Evolutionary conservation across 306 rosid genomes (phyloP), one percentile per base, ranked within the genome.

Genomic region (Medicago arabica): DNA sequence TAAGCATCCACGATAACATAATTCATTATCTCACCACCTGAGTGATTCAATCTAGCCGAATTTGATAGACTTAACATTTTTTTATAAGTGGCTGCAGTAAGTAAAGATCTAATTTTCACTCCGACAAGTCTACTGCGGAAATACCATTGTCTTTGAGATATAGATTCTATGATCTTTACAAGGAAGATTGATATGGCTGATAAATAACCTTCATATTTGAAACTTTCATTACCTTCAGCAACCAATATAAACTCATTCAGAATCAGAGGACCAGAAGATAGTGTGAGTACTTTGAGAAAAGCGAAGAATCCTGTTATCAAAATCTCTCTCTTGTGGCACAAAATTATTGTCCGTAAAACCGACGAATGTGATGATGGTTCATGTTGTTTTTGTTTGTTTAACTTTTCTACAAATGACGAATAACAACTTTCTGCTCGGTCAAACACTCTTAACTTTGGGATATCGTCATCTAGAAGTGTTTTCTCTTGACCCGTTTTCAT

Each of bases 221-320:
- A 92, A 69, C 87, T 88, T 71, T 21, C 71, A 1, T 86, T 83
- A 72, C 96, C 96, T 71, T 88, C 90, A 50, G 93, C 85, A 68
- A 88, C 88, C 72, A 83, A 76, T 78, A 92, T 90, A 55, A 92
- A 92, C 46, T 92, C 82, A 74, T 88, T 92, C 7, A 92, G 78
- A 74, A 92, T 86, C n/a, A 92, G 9, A 41, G 97, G 97, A 53
- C 96, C 90, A 5, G 85, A 77, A 40, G 93, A 92, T 3, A 83
- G 1, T 28, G 90, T 51, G 58, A 51, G 21, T 51, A 51, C 58
- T 23, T 51, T 51, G 58, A 51, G 21, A 7, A 51, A 16, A 21
- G 97, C 97, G n/a, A 88, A 90, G 38, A 82, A 21, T 23, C 96
- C 96, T 13, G 97, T 79, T 10, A 86, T 2, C 36, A 88, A 55